Evolutionary conservation across 495 filamentous ascomycete species (phyloP).

Genomic region (Aspergillus coremiiformis): DNA sequence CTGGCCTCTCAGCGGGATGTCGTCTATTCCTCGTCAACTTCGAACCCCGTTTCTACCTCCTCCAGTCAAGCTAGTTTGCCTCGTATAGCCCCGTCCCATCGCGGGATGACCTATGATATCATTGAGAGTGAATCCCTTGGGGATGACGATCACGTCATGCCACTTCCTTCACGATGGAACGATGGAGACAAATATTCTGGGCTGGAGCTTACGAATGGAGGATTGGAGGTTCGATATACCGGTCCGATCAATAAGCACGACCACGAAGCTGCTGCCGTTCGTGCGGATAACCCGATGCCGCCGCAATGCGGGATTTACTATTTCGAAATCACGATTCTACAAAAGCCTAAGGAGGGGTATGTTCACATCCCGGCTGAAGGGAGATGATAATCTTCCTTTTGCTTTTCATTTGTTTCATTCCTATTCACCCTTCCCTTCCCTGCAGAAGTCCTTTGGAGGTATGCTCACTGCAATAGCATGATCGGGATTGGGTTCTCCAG

Average conservation of each 20-base stretch:
- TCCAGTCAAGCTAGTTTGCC: constrained; percentile 57
- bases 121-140: constrained; percentile 65
- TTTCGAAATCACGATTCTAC: constrained; percentile 84
- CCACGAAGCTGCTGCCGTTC: constrained; percentile 76
- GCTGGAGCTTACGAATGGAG: constrained; percentile 67
- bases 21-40: constrained; percentile 28
- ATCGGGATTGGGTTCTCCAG: constrained; percentile 87
- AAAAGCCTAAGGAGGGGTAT: constrained; percentile 82
- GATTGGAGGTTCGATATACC: constrained; percentile 69
- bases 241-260: constrained; percentile 57
- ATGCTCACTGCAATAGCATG: constrained; percentile 45
- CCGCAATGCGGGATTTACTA: constrained; percentile 91
- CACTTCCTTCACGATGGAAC: constrained; percentile 79
- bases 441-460: neutral
- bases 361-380: constrained; percentile 18
- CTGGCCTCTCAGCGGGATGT: constrained; percentile 43
- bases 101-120: constrained; percentile 77
- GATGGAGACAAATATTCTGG: constrained; percentile 64
- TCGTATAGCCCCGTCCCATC: constrained; percentile 64
- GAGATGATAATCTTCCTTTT: neutral
- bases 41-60: constrained; percentile 50
- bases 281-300: constrained; percentile 88
- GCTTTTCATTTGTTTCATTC: neutral
- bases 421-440: neutral
- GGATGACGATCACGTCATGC: constrained; percentile 50